A percentile compares a stretch with the other conserved stretches of the same genome.
Evolutionary conservation across 306 rosid species (phyloP).

Genomic region (Cucumis hystrix): DNA sequence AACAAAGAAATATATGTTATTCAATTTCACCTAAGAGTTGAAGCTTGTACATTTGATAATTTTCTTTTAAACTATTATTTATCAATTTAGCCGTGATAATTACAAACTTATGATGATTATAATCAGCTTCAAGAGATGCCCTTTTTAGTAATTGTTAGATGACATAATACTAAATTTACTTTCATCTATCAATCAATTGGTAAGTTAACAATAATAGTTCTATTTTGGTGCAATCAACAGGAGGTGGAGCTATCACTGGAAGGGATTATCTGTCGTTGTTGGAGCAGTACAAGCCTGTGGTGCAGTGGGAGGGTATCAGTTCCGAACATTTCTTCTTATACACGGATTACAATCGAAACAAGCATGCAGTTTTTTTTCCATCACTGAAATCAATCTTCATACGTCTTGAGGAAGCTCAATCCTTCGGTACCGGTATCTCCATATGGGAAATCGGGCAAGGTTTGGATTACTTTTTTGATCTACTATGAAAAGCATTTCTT

Average conservation of each 20-base stretch:
- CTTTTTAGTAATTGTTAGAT: too few relatives aligned
- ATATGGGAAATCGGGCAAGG: conserved; percentile 99
- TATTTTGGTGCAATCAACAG: conserved; percentile 28
- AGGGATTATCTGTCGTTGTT: conserved; percentile 63
- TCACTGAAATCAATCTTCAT: conserved; percentile 59
- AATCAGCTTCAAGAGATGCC: too few relatives aligned
- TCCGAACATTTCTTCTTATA: conserved; percentile 74
- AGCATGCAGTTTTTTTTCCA: conserved; percentile 83
- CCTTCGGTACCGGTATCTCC: conserved; percentile 84
- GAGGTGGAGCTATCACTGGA: conserved; percentile 70
- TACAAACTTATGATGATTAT: too few relatives aligned
- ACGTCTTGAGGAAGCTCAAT: conserved; percentile 73
- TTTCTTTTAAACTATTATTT: too few relatives aligned
- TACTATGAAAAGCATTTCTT: conserved; percentile 23
- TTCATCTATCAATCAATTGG: too few relatives aligned
- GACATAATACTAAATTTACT: too few relatives aligned
- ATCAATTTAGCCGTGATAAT: not conserved
- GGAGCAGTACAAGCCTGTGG: conserved; percentile 59
- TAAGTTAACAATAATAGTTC: not conserved
- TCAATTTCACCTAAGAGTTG: not conserved
- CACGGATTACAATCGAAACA: conserved; percentile 29
- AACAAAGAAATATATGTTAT: not conserved
- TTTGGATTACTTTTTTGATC: conserved; percentile 80
- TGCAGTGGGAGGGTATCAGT: conserved; percentile 76
- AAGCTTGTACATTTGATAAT: not conserved